Conservation (phyloP, 805 yeast species). For the Teunomyces pallodes region DNA sequence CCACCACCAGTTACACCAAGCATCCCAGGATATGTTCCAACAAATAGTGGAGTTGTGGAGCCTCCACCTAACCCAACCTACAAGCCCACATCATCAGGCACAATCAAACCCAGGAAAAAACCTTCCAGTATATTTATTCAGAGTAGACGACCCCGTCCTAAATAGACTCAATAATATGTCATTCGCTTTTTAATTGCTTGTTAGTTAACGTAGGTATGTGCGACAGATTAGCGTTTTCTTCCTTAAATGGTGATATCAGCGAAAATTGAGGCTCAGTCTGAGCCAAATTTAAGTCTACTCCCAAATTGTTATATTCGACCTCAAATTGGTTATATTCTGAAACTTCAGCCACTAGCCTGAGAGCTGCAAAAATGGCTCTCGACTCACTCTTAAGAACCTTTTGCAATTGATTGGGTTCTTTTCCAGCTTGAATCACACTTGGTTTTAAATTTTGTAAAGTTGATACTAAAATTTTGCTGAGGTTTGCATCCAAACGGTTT, state of each 20-base stretch:
- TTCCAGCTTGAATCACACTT: background rate
- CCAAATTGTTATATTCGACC: background rate
- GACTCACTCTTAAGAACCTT: conserved; percentile 20
- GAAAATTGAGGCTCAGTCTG: background rate
- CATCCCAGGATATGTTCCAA: background rate
- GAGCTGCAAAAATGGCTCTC: conserved; percentile 16
- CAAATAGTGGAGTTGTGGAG: background rate
- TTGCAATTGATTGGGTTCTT: conserved; percentile 7
- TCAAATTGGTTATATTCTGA: background rate
- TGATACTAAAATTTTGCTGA: background rate
- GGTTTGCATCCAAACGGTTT: background rate
- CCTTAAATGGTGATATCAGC: background rate
- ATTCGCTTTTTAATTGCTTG: conserved; percentile 2
- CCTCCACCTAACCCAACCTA: background rate
- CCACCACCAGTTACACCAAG: no score
- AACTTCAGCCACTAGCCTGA: background rate
- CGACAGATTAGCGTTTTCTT: background rate
- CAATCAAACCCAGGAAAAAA: conserved; percentile 4
- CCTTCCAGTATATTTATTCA: conserved; percentile 15
- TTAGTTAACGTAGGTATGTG: background rate
- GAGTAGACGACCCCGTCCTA: conserved; percentile 8
- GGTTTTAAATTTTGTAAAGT: conserved; percentile 2
- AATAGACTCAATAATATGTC: conserved; percentile 2
- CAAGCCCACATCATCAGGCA: conserved; percentile 7
- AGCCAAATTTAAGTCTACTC: background rate